Conservation (phyloP, 2,329 filamentous ascomycete genomes). For the Phyllosticta citriasiana region DNA sequence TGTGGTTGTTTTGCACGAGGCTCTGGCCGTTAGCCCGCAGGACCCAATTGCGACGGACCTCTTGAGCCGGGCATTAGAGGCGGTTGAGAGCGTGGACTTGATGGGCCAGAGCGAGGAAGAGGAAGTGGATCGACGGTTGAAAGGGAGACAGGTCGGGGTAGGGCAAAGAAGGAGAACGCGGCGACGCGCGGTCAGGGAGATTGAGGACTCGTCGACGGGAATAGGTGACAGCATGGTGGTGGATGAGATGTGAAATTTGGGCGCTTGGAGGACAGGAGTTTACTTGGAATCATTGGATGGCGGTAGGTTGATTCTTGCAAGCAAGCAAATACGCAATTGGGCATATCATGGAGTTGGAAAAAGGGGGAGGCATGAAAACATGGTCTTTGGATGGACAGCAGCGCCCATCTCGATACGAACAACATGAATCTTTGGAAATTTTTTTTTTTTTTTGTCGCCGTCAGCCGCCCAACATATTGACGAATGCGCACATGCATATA, state of each 20-base stretch:
- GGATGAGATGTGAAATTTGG: not conserved
- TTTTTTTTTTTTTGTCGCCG: no score
- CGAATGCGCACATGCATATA: no score
- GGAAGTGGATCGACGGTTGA: conserved; percentile 7
- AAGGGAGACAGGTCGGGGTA: conserved; percentile 3
- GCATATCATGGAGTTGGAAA: not conserved
- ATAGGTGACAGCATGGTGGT: conserved; percentile 9
- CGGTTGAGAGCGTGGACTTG: conserved; percentile 14
- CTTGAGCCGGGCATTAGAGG: conserved; percentile 54
- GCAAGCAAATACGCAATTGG: not conserved
- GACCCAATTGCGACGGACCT: conserved; percentile 74
- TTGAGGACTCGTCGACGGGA: not conserved
- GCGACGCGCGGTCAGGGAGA: not conserved
- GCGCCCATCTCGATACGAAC: not conserved
- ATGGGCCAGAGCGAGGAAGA: conserved; percentile 14
- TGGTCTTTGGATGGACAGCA: not conserved
- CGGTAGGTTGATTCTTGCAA: not conserved
- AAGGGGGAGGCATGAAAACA: not conserved
- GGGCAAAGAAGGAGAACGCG: not conserved
- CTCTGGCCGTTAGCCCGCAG: conserved; percentile 66
- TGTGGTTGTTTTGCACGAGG: conserved; percentile 73
- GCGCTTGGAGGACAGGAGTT: not conserved
- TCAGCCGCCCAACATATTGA: no score
- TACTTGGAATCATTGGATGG: conserved; percentile 2
- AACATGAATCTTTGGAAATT: no score